Evolutionary conservation across 78 protist genomes (phyloP).

Genomic region (slime mould (Dictyostelium discoideum)): DNA sequence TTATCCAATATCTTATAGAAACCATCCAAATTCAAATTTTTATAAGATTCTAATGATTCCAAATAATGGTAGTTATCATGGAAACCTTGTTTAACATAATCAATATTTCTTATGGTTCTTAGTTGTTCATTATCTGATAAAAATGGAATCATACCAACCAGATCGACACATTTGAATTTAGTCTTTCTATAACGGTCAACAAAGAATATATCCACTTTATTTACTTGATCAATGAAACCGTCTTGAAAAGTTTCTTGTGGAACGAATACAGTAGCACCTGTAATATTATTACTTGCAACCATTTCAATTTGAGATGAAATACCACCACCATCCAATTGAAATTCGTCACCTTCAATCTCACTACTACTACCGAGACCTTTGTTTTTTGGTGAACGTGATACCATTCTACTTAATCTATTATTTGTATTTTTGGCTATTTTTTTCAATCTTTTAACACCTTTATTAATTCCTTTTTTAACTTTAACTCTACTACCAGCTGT

Average conservation of each 20-base stretch:
- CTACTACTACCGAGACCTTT: not conserved
- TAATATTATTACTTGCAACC: not conserved
- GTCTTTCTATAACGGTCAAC: conserved; percentile 25
- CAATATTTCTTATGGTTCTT: conserved; percentile 10
- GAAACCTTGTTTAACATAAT: conserved; percentile 28
- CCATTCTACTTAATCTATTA: not conserved
- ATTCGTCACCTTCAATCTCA: not conserved
- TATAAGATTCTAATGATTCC: not conserved
- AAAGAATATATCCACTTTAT: conserved; percentile 34
- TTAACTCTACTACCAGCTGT: not conserved
- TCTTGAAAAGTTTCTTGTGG: not conserved
- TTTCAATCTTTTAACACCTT: not conserved
- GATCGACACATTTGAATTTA: conserved; percentile 25
- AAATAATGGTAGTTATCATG: conserved; percentile 17
- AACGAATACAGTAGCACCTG: not conserved
- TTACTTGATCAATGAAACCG: not conserved
- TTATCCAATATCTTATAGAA: conserved; percentile 17
- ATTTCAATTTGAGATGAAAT: not conserved
- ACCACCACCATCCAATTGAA: not conserved
- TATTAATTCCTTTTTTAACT: not conserved
- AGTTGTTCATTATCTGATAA: not conserved
- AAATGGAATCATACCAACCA: conserved; percentile 23
- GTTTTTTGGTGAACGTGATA: not conserved
- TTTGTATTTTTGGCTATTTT: not conserved
- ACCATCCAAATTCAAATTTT: conserved; percentile 11